phyloP scores from a whole-genome alignment of 257 asterid genomes.

The Ocimum tenuiflorum region DNA sequence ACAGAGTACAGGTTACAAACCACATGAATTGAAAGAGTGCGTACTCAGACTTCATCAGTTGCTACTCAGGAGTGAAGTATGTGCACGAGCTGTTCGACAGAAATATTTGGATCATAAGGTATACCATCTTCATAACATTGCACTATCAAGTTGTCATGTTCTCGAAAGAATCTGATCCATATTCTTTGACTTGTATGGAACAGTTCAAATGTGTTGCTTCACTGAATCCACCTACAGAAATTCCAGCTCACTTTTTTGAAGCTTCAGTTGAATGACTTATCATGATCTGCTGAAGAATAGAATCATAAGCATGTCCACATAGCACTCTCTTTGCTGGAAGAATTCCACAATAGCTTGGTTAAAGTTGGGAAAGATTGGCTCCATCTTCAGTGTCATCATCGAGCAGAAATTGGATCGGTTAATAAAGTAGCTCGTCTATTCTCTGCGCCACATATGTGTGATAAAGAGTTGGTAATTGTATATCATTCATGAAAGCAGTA shows the following conservation, averaged over 20 bases:
- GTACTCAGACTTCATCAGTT: slow-evolving; percentile 41
- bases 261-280: slow-evolving; percentile 22
- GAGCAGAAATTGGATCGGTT: not conserved
- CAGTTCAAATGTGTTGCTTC: slow-evolving; percentile 46
- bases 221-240: slow-evolving; percentile 26
- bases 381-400: not conserved
- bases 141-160: not conserved
- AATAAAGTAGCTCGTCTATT: not conserved
- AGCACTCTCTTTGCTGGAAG: not conserved
- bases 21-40: slow-evolving; percentile 60
- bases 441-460: not conserved
- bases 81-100: slow-evolving; percentile 31
- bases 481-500: slow-evolving; percentile 11
- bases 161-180: slow-evolving; percentile 1
- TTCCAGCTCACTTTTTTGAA: slow-evolving; percentile 33
- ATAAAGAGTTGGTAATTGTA: slow-evolving; percentile 11
- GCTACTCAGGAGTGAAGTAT: slow-evolving; percentile 29
- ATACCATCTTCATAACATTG: not conserved
- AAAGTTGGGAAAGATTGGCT: not conserved
- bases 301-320: no score
- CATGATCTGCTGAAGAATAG: no score
- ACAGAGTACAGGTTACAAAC: slow-evolving; percentile 50
- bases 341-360: not conserved
- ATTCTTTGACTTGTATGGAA: slow-evolving; percentile 16
- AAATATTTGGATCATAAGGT: slow-evolving; percentile 53